A percentile compares a stretch with the other conserved stretches of the same genome.
Evolutionary conservation across 371 early-diverging fungal genomes (phyloP).

Genomic region (Mucor indicus): DNA sequence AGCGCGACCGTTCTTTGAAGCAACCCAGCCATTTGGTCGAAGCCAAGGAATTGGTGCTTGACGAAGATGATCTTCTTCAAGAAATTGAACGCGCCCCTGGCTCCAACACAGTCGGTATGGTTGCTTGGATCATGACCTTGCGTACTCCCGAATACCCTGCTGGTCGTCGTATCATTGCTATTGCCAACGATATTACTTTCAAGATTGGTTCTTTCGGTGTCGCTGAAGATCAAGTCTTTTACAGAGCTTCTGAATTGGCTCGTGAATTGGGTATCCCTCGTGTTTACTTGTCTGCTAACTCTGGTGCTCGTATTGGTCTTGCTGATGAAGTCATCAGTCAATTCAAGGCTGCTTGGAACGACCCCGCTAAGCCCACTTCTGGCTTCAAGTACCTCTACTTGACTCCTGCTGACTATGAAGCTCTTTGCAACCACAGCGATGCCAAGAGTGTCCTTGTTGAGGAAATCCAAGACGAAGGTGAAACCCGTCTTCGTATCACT

Average conservation of each 20-base stretch:
- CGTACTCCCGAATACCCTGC: constrained; percentile 93
- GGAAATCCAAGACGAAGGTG: constrained; percentile 68
- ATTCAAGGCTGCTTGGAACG: constrained; percentile 89
- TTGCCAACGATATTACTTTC: constrained; percentile 98
- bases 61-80: constrained; percentile 76
- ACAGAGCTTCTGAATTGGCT: constrained; percentile 87
- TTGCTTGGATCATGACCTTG: constrained; percentile 89
- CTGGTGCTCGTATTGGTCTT: constrained; percentile 99
- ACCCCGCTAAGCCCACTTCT: constrained; percentile 71
- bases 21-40: constrained; percentile 72
- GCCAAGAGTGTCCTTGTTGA: constrained; percentile 67
- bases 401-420: constrained; percentile 67
- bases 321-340: constrained; percentile 87
- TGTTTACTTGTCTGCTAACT: constrained; percentile 97
- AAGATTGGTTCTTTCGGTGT: constrained; percentile 98
- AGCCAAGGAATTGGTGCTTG: constrained; percentile 85
- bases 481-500: constrained; percentile 79
- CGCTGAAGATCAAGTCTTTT: constrained; percentile 91
- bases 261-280: constrained; percentile 87
- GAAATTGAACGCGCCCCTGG: constrained; percentile 86
- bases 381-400: constrained; percentile 95
- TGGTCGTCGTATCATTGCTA: constrained; percentile 87
- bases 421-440: constrained; percentile 54
- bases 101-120: constrained; percentile 94
- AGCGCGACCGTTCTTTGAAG: constrained; percentile 52